These are phyloP conservation scores for Wallacemonas collosoma DNA, from an alignment of 208 protist species.

Conservation along the genomic window DNA sequence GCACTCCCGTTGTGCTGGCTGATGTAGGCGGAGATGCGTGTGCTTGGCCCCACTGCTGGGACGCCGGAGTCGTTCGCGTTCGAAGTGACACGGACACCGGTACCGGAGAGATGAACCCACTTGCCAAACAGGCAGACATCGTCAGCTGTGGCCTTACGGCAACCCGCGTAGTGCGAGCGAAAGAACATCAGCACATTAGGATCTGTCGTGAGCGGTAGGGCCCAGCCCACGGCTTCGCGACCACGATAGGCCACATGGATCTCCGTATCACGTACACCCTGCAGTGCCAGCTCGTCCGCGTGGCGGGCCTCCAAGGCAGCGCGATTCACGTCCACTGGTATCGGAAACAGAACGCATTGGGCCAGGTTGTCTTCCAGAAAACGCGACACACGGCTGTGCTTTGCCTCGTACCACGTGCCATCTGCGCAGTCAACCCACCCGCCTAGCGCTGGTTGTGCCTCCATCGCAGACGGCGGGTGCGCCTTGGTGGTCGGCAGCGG, in stretches of 20 bases:
- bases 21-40: background rate
- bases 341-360: constrained; percentile 42
- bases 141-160: constrained; percentile 28
- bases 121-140: constrained; percentile 42
- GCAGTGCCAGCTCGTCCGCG: constrained; percentile 9
- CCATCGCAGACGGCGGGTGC: background rate
- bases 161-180: constrained; percentile 27
- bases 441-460: background rate
- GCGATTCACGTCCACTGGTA: constrained; percentile 34
- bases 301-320: constrained; percentile 27
- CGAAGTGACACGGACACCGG: background rate
- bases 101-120: background rate
- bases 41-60: background rate
- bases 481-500: background rate
- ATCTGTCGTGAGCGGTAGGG: constrained; percentile 38
- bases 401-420: constrained; percentile 13
- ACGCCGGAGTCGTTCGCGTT: background rate
- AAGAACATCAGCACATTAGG: constrained; percentile 28
- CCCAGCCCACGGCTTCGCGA: constrained; percentile 39
- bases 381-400: constrained; percentile 40
- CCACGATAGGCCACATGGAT: constrained; percentile 48
- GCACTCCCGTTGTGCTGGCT: constrained; percentile 31
- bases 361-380: constrained; percentile 42
- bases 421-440: background rate
- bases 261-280: constrained; percentile 20